Conservation (phyloP, 1,284 basidiomycete genomes). For the Apiotrichum gamsii region DNA sequence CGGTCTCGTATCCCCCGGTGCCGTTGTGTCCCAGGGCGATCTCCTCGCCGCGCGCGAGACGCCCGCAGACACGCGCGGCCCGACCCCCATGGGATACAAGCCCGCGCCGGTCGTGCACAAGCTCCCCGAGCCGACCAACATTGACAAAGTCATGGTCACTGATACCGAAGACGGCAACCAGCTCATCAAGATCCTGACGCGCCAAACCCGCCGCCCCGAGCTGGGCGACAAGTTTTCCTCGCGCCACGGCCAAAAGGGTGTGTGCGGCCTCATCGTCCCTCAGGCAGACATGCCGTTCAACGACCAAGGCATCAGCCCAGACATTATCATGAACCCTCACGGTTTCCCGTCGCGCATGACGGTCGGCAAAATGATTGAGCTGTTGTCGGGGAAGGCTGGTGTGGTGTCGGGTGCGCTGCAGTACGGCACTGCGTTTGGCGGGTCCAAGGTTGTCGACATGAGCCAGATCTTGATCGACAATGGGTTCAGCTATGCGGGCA, state of each 20-base stretch:
- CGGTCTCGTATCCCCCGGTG: slow-evolving; percentile 90
- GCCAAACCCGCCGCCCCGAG: slow-evolving; percentile 93
- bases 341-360: slow-evolving; percentile 99
- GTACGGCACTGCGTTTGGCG: slow-evolving; percentile 81
- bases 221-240: slow-evolving; percentile 99
- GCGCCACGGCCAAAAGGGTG: slow-evolving; percentile 97
- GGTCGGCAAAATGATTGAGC: slow-evolving; percentile 99
- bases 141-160: slow-evolving; percentile 97
- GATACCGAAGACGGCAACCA: slow-evolving; percentile 91
- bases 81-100: slow-evolving; percentile 61
- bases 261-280: slow-evolving; percentile 95
- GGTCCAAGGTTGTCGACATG: slow-evolving; percentile 99
- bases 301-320: slow-evolving; percentile 90
- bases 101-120: slow-evolving; percentile 88
- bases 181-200: slow-evolving; percentile 96
- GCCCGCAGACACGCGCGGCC: slow-evolving; percentile 68
- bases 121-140: slow-evolving; percentile 81
- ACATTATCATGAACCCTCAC: slow-evolving; percentile 99
- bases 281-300: slow-evolving; percentile 99
- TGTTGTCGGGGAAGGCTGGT: slow-evolving; percentile 81
- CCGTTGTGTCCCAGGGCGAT: slow-evolving; percentile 86
- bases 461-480: slow-evolving; percentile 87
- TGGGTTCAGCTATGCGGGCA: slow-evolving; percentile 94
- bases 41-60: slow-evolving; percentile 97
- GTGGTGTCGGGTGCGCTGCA: slow-evolving; percentile 46